Base-by-base conservation (phyloP, 163 green algal genomes). In the Scenedesmus sp. region DNA sequence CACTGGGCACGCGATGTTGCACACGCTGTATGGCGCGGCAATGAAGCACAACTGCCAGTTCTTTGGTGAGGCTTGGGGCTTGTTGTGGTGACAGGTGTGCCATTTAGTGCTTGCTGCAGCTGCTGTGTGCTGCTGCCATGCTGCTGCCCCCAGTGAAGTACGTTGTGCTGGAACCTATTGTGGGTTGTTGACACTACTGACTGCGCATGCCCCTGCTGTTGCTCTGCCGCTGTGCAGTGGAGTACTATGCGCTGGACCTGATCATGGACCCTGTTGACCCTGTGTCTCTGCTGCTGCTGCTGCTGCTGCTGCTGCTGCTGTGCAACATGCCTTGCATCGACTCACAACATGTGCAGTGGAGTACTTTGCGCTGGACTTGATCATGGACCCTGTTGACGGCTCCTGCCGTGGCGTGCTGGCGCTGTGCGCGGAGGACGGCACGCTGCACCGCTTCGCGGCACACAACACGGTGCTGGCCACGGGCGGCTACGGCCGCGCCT, bases 11-110 rank as follows among this genome's bases (percentile, higher is more conserved):
- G 98, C 98, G 55, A 99, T 99, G 98, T 96, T 99, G 12, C 98
- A 99, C 96, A 99, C 98, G 20, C 95, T 99, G 87, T 99, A 99
- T 89, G 98, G 97, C 54, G 95, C 97, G 91, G 96, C 98, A 34
- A 99, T 99, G 97, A 98, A 99, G 95, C 96, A 99, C 93, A 94
- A 99, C 95, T 97, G 98, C 73, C 95, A 99, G 91, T 99, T 99
- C 90, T 99, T 99, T 93, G 97, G 98, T 97, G 95, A 95, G 96
- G 16, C 4, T 34, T 10, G 60, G 26, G 82, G 82, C 15, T 13
- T 15, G 62, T 70, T 12, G 62, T 20, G 62, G 13, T 12, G 62
- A 1, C 62, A 2, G 62, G 62, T 54, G n/a, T 54, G 12, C 15
- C 34, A 81, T 18, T 3, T 52, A 2, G 2, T 81, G 70, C 3